Percentiles rank a stretch among this genome's conserved stretches.
Evolutionary conservation across 2,329 filamentous ascomycete genomes (phyloP).

Genomic region (Aspergillus ochraceoroseus): DNA sequence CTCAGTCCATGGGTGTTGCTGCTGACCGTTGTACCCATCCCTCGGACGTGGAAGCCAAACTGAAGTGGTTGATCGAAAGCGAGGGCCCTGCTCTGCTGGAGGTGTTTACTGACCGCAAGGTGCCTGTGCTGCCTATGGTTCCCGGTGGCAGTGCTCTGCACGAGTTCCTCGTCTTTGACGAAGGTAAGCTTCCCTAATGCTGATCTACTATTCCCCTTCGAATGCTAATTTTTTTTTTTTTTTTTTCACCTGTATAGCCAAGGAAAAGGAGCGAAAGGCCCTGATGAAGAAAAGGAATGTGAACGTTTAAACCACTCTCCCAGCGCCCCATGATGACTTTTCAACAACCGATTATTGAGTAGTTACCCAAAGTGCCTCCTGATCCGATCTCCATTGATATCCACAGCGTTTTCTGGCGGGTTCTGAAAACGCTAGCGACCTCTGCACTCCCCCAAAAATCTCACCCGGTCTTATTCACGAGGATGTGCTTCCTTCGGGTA

Average conservation of each 20-base stretch:
- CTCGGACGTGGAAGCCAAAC: conserved; percentile 67
- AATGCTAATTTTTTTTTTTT: conserved; percentile 13
- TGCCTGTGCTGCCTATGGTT: conserved; percentile 94
- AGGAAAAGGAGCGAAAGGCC: conserved; percentile 63
- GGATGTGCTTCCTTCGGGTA: too few species aligned
- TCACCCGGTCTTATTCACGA: conserved; percentile 5
- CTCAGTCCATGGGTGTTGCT: conserved; percentile 85
- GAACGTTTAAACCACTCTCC: conserved; percentile 21
- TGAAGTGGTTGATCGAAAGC: conserved; percentile 83
- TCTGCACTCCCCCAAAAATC: conserved; percentile 11
- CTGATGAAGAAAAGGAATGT: conserved; percentile 59
- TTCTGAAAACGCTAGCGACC: conserved; percentile 33
- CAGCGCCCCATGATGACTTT: conserved; percentile 23
- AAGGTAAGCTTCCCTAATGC: conserved; percentile 63
- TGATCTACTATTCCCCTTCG: too few species aligned
- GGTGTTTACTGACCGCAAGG: conserved; percentile 75
- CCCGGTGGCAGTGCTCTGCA: conserved; percentile 80
- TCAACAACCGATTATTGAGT: conserved; percentile 21
- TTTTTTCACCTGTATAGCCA: conserved; percentile 55
- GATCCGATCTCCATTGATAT: conserved; percentile 38
- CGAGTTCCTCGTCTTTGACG: conserved; percentile 87
- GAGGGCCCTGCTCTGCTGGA: conserved; percentile 92
- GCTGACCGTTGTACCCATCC: conserved; percentile 67
- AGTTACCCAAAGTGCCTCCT: conserved; percentile 22
- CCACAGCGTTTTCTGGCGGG: conserved; percentile 40